Evolutionary conservation across 2,329 filamentous ascomycete species (phyloP).

Genomic region (Alternaria triticimaculans): DNA sequence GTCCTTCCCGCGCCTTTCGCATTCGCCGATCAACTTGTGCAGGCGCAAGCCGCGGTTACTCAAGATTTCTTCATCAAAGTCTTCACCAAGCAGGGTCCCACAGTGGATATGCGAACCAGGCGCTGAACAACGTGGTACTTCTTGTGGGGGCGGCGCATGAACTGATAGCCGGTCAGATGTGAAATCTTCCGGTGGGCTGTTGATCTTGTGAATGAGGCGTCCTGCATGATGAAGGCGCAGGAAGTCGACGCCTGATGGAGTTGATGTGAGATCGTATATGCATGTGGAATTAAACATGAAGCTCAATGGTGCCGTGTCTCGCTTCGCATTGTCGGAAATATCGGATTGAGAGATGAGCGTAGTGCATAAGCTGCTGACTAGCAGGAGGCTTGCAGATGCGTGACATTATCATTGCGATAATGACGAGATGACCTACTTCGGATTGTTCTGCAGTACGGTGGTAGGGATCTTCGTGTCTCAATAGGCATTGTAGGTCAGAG

Average conservation of each 20-base stretch:
- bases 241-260: constrained; percentile 9
- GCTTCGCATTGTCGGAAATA: constrained; percentile 10
- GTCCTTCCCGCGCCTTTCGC: neutral
- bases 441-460: neutral
- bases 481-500: neutral
- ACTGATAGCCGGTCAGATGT: constrained; percentile 7
- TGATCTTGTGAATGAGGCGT: constrained; percentile 1
- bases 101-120: constrained; percentile 7
- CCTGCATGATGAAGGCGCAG: constrained; percentile 10
- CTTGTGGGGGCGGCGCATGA: constrained; percentile 11
- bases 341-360: constrained; percentile 8
- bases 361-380: neutral
- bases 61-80: constrained; percentile 1
- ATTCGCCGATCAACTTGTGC: constrained; percentile 1
- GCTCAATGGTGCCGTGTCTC: constrained; percentile 13
- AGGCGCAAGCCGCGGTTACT: neutral
- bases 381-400: neutral
- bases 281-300: constrained; percentile 1
- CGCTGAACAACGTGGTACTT: constrained; percentile 10
- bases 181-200: constrained; percentile 1
- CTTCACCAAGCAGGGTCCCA: neutral
- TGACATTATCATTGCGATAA: neutral
- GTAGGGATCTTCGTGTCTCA: neutral
- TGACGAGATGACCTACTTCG: neutral
- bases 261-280: constrained; percentile 9